Base-by-base conservation (phyloP, 345 rosid species). In the Populus euphratica region DNA sequence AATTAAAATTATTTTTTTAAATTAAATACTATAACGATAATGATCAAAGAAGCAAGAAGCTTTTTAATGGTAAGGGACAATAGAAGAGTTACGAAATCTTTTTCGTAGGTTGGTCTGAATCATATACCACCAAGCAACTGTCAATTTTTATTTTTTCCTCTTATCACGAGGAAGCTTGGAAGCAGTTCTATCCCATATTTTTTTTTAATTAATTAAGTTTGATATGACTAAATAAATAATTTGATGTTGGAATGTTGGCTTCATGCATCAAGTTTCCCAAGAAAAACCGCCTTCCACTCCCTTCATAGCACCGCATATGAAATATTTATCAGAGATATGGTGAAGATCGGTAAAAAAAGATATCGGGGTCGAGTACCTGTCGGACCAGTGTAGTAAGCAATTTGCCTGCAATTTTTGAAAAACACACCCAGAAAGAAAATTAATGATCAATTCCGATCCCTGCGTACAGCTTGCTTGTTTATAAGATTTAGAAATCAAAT, bases 361-460 rank as follows among this genome's bases (percentile, higher is more conserved):
- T n/a, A 43, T 14, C 1, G 64, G 14, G 16, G 29, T 59, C 4
- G 29, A 59, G 5, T 86, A 95, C 99, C 99, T 85, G 97, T 90
- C 36, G 99, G 96, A 5, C 97, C 97, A 0, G 97, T 95, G 85
- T 79, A 91, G 81, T 38, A 91, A 68, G 99, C 89, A 77, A 95
- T 84, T 85, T 95, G 97, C 87, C 99, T 93, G 93, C 81, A 84
- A 35, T 47, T 43, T 47, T 73, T 31, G 7, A 20, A 31, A 7
- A 14, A 72, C 9, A 35, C 41, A 47, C 13, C 49, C 16, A 41
- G 35, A 35, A 39, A 8, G 61, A 63, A 49, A 41, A 38, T 62
- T 69, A 39, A 50, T 14, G 18, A 64, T 23, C 41, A 35, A 23
- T 72, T 36, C 35, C n/a, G 69, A n/a, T 16, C 14, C 10, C 64